A percentile compares a stretch with the other conserved stretches of the same genome.
These are phyloP conservation scores for Eimeria brunetti DNA, from an alignment of 169 alveolate species.

Conservation along the genomic window DNA sequence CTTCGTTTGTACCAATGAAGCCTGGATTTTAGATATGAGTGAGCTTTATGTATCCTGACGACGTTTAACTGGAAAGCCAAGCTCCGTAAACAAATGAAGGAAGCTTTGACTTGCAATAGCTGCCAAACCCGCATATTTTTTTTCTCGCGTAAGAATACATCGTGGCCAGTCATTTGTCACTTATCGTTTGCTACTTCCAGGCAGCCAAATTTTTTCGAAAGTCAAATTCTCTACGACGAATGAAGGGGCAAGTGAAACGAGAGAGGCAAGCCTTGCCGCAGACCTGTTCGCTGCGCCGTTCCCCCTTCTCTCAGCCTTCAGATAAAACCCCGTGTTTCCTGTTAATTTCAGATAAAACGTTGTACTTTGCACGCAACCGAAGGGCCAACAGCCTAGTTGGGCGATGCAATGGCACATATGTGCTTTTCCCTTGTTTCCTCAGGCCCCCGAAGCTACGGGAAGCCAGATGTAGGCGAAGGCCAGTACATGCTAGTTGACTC, in stretches of 20 bases:
- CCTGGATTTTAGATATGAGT: conserved; percentile 38
- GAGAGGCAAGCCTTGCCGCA: neutral
- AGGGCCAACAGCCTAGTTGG: neutral
- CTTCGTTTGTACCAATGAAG: conserved; percentile 45
- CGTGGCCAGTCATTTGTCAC: neutral
- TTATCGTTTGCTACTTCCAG: neutral
- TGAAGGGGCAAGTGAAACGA: neutral
- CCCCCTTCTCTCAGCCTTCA: neutral
- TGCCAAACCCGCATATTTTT: neutral
- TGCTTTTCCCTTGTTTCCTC: neutral
- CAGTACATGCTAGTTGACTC: neutral
- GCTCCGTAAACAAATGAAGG: neutral
- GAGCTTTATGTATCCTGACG: conserved; percentile 10
- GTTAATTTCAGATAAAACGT: neutral
- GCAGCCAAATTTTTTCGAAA: neutral
- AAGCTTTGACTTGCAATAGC: neutral
- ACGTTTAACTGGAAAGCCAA: neutral
- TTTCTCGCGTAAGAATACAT: neutral
- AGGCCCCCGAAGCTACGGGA: neutral
- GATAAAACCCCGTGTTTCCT: neutral
- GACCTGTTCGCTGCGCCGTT: neutral
- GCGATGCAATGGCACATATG: neutral
- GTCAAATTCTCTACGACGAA: neutral
- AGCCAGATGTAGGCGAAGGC: conserved; percentile 3
- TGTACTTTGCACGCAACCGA: neutral